A percentile compares a stretch with the other conserved stretches of the same genome.
Conservation (phyloP, 2,329 filamentous ascomycete species). For the Trichothecium sympodiale region DNA sequence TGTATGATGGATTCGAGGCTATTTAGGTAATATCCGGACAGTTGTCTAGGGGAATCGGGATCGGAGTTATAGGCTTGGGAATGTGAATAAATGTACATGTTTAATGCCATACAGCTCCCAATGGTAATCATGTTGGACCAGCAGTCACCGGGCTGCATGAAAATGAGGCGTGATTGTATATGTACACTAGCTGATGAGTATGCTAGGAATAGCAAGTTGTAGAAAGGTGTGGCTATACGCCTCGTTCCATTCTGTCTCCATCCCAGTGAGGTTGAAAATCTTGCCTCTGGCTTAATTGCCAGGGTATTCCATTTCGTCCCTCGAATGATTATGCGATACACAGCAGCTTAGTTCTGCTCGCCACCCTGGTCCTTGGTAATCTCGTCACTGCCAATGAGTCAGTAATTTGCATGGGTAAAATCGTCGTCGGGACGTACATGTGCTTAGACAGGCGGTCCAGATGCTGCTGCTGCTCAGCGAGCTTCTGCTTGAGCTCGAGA, state of each 20-base stretch:
- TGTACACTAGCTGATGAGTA: constrained; percentile 28
- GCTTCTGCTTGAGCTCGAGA: constrained; percentile 58
- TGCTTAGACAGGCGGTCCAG: constrained; percentile 76
- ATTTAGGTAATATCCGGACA: not conserved
- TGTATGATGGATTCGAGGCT: not conserved
- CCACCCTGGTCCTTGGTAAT: constrained; percentile 63
- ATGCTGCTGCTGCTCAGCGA: constrained; percentile 69
- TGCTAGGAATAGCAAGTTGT: not conserved
- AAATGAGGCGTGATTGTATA: constrained; percentile 15
- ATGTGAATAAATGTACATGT: too few relatives aligned
- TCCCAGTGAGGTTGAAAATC: not conserved
- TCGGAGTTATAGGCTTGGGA: not conserved
- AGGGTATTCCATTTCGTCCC: not conserved
- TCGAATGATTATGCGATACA: not conserved
- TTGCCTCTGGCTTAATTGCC: not conserved
- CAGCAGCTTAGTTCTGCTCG: constrained; percentile 44
- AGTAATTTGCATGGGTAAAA: not conserved
- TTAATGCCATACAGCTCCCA: constrained; percentile 2
- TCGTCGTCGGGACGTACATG: constrained; percentile 49
- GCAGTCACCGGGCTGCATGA: constrained; percentile 8
- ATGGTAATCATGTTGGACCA: not conserved
- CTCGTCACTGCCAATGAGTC: constrained; percentile 48
- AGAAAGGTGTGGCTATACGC: constrained; percentile 4
- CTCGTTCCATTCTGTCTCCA: constrained; percentile 2
- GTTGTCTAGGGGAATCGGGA: not conserved